Evolutionary conservation across 495 filamentous ascomycete genomes (phyloP).

Genomic region (Xylaria nigripes): DNA sequence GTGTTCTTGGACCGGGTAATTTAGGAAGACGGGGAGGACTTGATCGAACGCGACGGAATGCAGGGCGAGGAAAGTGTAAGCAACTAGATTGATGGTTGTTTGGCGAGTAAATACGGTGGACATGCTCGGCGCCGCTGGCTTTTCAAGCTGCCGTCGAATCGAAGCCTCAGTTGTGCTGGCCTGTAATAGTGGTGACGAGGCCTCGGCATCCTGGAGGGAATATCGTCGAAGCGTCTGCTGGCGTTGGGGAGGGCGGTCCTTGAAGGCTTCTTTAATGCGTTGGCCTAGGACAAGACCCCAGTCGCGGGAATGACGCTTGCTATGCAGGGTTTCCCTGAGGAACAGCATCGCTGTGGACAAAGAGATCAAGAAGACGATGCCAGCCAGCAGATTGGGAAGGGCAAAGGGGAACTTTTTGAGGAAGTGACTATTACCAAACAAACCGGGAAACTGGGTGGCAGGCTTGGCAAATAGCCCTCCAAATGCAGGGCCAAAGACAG

Average conservation of each 20-base stretch:
- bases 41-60: constrained; percentile 76
- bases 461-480: constrained; percentile 81
- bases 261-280: constrained; percentile 34
- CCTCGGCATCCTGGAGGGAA: constrained; percentile 38
- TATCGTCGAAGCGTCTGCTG: constrained; percentile 27
- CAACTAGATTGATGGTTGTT: constrained; percentile 63
- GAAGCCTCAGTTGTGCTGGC: constrained; percentile 26
- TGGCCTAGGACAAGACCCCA: constrained; percentile 62
- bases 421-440: constrained; percentile 60
- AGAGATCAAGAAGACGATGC: constrained; percentile 63
- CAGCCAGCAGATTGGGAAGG: constrained; percentile 72
- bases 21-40: constrained; percentile 71
- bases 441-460: constrained; percentile 53
- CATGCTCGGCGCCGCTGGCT: constrained; percentile 41
- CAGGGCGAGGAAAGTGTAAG: constrained; percentile 67
- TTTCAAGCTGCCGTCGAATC: constrained; percentile 9
- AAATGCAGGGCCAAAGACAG: constrained; percentile 81
- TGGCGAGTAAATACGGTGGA: constrained; percentile 67
- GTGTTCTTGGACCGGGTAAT: constrained; percentile 51
- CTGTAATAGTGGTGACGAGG: constrained; percentile 33
- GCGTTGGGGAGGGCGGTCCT: constrained; percentile 15
- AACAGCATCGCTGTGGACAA: constrained; percentile 64
- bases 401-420: constrained; percentile 70
- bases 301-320: constrained; percentile 54
- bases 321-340: constrained; percentile 67